These are phyloP conservation scores for Zopfochytrium polystomum DNA, from an alignment of 371 early-diverging fungal genomes.

Conservation along the genomic window DNA sequence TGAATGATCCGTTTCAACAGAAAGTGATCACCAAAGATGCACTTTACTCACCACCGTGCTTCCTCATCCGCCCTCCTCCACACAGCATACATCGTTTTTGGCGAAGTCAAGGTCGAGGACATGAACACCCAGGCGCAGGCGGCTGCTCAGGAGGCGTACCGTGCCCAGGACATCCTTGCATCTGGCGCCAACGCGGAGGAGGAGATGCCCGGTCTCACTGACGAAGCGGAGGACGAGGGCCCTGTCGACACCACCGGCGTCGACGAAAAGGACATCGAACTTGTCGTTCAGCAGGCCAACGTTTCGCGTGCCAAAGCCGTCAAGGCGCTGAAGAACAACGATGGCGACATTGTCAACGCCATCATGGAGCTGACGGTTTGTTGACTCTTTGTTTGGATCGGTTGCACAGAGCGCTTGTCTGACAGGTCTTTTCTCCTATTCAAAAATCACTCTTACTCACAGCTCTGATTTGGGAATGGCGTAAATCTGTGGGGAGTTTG, in stretches of 20 bases:
- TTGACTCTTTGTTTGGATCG: not conserved
- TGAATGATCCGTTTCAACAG: too few relatives aligned
- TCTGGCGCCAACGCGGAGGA: constrained; percentile 48
- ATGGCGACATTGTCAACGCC: constrained; percentile 93
- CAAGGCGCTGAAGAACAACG: constrained; percentile 74
- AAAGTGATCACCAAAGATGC: constrained; percentile 22
- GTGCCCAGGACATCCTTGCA: constrained; percentile 25
- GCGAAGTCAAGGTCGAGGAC: constrained; percentile 91
- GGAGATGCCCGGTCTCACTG: constrained; percentile 48
- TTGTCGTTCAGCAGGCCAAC: constrained; percentile 89
- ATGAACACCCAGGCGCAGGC: constrained; percentile 62
- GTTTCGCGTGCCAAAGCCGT: constrained; percentile 86
- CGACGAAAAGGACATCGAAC: constrained; percentile 87
- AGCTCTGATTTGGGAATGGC: too few relatives aligned
- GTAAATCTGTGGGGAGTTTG: too few relatives aligned
- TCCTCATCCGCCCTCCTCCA: not conserved
- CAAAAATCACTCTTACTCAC: too few relatives aligned
- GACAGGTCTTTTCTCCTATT: too few relatives aligned
- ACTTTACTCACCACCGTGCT: not conserved
- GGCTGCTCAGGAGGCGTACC: constrained; percentile 54
- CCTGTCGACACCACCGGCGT: constrained; percentile 70
- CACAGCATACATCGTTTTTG: constrained; percentile 90
- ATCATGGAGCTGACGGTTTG: constrained; percentile 72
- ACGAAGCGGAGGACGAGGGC: constrained; percentile 56
- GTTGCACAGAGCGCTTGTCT: too few relatives aligned